Conservation (phyloP, 1,284 basidiomycete genomes). For the Irpex sp. region DNA sequence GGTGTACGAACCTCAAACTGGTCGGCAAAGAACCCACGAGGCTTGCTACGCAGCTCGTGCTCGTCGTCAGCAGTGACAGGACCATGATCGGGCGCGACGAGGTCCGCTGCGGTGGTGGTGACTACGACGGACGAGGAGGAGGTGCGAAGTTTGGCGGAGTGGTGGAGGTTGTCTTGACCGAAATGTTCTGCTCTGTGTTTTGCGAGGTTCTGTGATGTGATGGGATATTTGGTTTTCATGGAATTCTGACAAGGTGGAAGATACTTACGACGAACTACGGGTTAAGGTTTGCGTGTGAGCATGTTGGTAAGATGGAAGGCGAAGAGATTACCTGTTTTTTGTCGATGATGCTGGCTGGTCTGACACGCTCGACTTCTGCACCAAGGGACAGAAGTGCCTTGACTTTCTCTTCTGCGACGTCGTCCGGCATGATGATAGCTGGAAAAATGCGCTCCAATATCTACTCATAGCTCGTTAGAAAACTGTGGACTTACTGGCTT, state of each 20-base stretch:
- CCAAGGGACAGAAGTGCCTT: slow-evolving; percentile 83
- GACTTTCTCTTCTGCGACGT: slow-evolving; percentile 90
- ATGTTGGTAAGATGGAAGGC: not conserved
- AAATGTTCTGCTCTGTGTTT: slow-evolving; percentile 73
- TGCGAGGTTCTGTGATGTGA: slow-evolving; percentile 67
- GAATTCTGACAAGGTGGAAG: not conserved
- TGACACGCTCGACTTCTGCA: slow-evolving; percentile 81
- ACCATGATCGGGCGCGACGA: slow-evolving; percentile 31
- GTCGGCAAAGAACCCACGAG: slow-evolving; percentile 87
- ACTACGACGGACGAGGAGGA: slow-evolving; percentile 47
- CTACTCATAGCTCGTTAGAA: slow-evolving; percentile 1
- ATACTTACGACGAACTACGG: slow-evolving; percentile 13
- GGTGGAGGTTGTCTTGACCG: slow-evolving; percentile 40
- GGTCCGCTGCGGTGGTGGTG: slow-evolving; percentile 44
- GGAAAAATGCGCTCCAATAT: not conserved
- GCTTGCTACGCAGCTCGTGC: slow-evolving; percentile 43
- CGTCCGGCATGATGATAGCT: slow-evolving; percentile 94
- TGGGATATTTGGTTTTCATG: not conserved
- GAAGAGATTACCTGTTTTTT: slow-evolving; percentile 77
- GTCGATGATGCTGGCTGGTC: slow-evolving; percentile 89
- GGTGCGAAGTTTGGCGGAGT: slow-evolving; percentile 22
- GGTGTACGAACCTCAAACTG: slow-evolving; percentile 74
- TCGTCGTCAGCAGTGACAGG: slow-evolving; percentile 36
- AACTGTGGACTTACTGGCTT: slow-evolving; percentile 52
- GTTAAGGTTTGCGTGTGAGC: not conserved